Evolutionary conservation across 305 asterid genomes (phyloP), one percentile per base, ranked within the genome.

Genomic region (Plantago lanceolata): DNA sequence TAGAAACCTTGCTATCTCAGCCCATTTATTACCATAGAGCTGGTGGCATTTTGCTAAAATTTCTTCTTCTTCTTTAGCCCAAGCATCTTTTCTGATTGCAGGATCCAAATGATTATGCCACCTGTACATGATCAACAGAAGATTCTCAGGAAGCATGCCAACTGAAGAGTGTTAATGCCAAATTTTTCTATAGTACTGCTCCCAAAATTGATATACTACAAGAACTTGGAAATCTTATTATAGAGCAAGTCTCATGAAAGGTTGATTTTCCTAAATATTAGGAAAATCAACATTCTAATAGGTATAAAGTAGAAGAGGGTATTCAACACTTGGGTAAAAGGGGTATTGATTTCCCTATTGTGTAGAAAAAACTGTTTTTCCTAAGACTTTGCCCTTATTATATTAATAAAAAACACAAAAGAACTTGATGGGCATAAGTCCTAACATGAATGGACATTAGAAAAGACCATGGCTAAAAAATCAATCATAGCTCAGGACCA

Each of bases 101-200:
- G 96, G 96, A 74, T 86, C 85, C 71, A 89, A 77, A 74, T 89
- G 95, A 75, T 89, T 89, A 74, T 81, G 88, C 95, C 96, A 89
- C 78, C 96, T 89, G 78, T 21, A 67, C 70, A 37, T 66, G 60
- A 77, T 45, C 68, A 21, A 44, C 61, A 35, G 37, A 29, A 73
- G 33, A 73, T 68, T 49, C 48, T 53, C 64, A 73, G 64, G 58
- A 8, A 11, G 43, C 7, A 14, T 35, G 9, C 3, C 47, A 40
- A 40, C 18, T 19, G 31, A 16, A 59, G 31, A 18, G 5, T 28
- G 33, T 13, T 12, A 16, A 24, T 24, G 28, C 28, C 28, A 24
- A 53, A 24, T 24, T 21, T 53, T 53, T 35, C 18, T 14, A 24
- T 11, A 8, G 9, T 33, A 33, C 40, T 24, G 3, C n/a, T n/a